These are phyloP conservation scores for Hirsutella thompsonii DNA, from an alignment of 2,329 filamentous ascomycete genomes.

Conservation along the genomic window DNA sequence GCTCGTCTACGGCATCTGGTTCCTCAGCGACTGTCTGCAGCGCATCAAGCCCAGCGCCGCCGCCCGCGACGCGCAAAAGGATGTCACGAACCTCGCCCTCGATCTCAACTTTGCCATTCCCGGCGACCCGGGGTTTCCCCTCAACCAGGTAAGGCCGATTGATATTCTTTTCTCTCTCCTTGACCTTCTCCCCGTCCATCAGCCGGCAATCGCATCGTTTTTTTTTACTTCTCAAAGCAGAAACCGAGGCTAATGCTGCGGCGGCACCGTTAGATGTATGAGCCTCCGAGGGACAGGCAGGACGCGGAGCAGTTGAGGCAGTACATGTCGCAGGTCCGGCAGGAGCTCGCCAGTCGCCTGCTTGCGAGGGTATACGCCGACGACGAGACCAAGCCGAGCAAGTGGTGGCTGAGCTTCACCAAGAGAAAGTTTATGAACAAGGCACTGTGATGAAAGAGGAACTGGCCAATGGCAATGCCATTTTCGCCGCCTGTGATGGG, in stretches of 20 bases:
- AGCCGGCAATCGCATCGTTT: not conserved
- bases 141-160: conserved; percentile 78
- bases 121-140: conserved; percentile 80
- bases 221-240: not conserved
- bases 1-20: conserved; percentile 93
- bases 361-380: conserved; percentile 80
- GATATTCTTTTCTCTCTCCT: not conserved
- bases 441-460: conserved; percentile 40
- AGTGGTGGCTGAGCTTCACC: conserved; percentile 98
- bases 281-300: conserved; percentile 73
- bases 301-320: conserved; percentile 80
- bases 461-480: too few species aligned
- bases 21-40: conserved; percentile 76
- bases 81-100: conserved; percentile 79
- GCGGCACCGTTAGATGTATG: conserved; percentile 55
- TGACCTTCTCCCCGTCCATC: too few species aligned
- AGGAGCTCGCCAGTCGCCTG: conserved; percentile 76
- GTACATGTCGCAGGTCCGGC: conserved; percentile 85
- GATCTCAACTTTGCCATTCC: conserved; percentile 90
- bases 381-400: conserved; percentile 54
- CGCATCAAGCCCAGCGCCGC: conserved; percentile 71
- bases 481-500: too few species aligned
- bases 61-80: conserved; percentile 49
- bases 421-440: conserved; percentile 99
- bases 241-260: not conserved